Evolutionary conservation across 257 asterid species (phyloP).

Genomic region (Thymus quinquecostatus): DNA sequence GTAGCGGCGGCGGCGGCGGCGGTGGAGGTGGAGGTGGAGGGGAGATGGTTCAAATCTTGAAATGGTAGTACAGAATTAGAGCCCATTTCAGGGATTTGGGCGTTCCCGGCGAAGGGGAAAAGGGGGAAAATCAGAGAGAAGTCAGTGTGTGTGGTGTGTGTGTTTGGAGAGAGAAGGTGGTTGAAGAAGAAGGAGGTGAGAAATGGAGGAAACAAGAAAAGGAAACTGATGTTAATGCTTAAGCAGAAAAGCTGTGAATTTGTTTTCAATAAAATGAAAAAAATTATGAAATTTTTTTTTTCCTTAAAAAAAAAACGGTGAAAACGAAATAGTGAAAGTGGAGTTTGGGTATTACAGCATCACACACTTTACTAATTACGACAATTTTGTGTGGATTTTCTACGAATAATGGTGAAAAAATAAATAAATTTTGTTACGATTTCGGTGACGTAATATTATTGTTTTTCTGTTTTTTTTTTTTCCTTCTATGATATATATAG

Average conservation of each 20-base stretch:
- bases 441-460: no score
- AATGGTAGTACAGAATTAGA: conserved; percentile 39
- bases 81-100: conserved; percentile 25
- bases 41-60: conserved; percentile 51
- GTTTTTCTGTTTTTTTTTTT: no score
- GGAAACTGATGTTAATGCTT: conserved; percentile 3
- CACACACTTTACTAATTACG: neutral
- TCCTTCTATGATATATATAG: no score
- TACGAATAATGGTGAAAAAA: no score
- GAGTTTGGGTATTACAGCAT: no score
- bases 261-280: no score
- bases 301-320: no score
- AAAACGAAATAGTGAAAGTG: neutral
- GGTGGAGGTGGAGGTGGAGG: conserved; percentile 29
- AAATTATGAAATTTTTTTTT: no score
- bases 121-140: conserved; percentile 13
- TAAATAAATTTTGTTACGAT: no score
- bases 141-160: conserved; percentile 10
- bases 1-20: neutral
- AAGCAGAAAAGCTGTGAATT: neutral
- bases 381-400: neutral
- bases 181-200: conserved; percentile 21
- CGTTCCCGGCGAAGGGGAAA: neutral
- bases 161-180: neutral
- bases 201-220: conserved; percentile 18